Percentiles rank a stretch among this genome's conserved stretches.
These are phyloP conservation scores for Debaryomyces fabryi DNA, from an alignment of 1,139 yeast species.

Conservation along the genomic window DNA sequence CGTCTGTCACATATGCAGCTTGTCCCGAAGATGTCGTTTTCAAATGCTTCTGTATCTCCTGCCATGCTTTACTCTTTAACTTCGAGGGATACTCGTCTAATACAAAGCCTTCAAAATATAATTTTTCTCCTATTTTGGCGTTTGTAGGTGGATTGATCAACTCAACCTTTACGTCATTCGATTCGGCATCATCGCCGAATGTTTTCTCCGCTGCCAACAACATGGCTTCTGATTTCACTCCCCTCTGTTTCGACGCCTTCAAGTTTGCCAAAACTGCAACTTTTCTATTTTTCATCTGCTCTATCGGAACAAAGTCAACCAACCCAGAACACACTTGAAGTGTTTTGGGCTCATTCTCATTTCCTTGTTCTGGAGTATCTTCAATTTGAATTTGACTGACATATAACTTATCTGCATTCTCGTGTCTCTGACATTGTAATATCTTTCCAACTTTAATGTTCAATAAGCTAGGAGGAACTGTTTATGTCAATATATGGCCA, in stretches of 20 bases:
- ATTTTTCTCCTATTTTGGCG: slow-evolving; percentile 30
- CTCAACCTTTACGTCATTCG: slow-evolving; percentile 26
- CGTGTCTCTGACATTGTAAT: slow-evolving; percentile 44
- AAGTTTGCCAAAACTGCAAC: slow-evolving; percentile 86
- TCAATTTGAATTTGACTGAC: slow-evolving; percentile 49
- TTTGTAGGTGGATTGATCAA: slow-evolving; percentile 40
- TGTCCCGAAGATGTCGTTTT: slow-evolving; percentile 17
- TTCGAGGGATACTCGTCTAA: slow-evolving; percentile 23
- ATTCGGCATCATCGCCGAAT: slow-evolving; percentile 8
- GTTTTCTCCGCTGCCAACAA: slow-evolving; percentile 49
- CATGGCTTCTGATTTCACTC: slow-evolving; percentile 61
- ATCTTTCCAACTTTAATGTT: slow-evolving; percentile 50
- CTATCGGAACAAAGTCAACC: slow-evolving; percentile 75
- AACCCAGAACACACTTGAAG: slow-evolving; percentile 64
- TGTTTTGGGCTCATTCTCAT: slow-evolving; percentile 13
- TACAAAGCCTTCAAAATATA: slow-evolving; percentile 29
- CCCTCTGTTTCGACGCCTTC: slow-evolving; percentile 91
- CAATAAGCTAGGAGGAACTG: slow-evolving; percentile 27
- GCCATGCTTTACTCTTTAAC: slow-evolving; percentile 40
- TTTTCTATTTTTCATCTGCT: slow-evolving; percentile 78
- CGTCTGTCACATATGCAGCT: slow-evolving; percentile 17
- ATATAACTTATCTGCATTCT: slow-evolving; percentile 55
- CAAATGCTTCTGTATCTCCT: slow-evolving; percentile 29
- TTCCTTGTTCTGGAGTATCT: slow-evolving; percentile 10
- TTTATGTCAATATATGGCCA: slow-evolving; percentile 4